These are phyloP conservation scores for Botrytis porri DNA, from an alignment of 2,329 filamentous ascomycete genomes.

Conservation along the genomic window DNA sequence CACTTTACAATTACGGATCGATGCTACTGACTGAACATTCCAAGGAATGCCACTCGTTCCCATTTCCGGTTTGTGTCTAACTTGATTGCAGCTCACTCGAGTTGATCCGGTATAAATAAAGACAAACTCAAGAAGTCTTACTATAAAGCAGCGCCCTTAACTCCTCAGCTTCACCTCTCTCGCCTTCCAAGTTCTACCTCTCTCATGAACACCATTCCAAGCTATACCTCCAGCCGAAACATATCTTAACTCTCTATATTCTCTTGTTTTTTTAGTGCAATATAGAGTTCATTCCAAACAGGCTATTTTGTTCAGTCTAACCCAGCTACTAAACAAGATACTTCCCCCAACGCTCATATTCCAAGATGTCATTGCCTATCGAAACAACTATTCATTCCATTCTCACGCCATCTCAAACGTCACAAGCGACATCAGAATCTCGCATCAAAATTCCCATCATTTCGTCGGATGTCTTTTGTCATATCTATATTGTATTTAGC, in stretches of 20 bases:
- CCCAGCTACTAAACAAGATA: not conserved
- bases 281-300: not conserved
- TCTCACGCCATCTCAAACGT: not conserved
- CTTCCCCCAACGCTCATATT: not conserved
- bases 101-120: not conserved
- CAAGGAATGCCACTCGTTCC: not conserved
- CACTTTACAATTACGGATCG: not conserved
- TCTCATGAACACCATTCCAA: not conserved
- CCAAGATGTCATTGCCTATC: not conserved
- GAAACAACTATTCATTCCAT: not conserved
- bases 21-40: not conserved
- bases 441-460: not conserved
- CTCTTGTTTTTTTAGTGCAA: not conserved
- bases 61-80: rapidly evolving
- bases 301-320: not conserved
- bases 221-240: not conserved
- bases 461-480: not conserved
- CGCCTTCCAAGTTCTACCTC: not conserved
- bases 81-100: not conserved
- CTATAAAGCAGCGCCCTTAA: not conserved
- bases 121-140: not conserved
- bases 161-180: not conserved
- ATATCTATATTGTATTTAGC: not conserved
- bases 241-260: not conserved
- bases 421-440: not conserved